phyloP scores from a whole-genome alignment of 345 rosid species.

The Eucalyptus cloeziana region DNA sequence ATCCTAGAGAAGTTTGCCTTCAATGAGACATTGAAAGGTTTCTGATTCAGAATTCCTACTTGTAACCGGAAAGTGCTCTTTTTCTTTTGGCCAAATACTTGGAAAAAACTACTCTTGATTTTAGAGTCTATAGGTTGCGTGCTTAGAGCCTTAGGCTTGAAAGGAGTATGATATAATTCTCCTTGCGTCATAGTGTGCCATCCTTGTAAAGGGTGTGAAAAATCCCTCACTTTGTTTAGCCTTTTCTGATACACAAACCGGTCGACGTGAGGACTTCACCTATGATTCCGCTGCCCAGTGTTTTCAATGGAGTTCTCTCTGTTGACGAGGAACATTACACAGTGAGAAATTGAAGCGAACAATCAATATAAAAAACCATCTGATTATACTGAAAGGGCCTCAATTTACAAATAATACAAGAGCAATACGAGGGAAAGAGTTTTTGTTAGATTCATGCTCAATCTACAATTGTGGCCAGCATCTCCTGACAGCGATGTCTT shows the following conservation, averaged over 20 bases:
- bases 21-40: background rate
- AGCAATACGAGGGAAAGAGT: background rate
- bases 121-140: background rate
- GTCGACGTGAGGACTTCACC: background rate
- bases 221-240: background rate
- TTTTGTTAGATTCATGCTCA: background rate
- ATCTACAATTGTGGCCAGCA: background rate
- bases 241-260: background rate
- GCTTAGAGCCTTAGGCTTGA: background rate
- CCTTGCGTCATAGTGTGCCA: background rate
- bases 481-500: background rate
- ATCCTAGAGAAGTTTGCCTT: background rate
- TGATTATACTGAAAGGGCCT: background rate
- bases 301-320: background rate
- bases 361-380: background rate
- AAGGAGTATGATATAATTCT: background rate
- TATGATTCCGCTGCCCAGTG: background rate
- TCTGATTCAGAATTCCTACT: background rate
- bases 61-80: background rate
- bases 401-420: background rate
- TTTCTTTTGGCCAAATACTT: background rate
- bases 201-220: background rate
- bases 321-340: background rate
- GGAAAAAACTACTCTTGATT: no score
- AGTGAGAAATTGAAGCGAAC: background rate